Percentiles rank a stretch among this genome's conserved stretches.
Evolutionary conservation across 805 yeast species (phyloP).

Genomic region (Kazachstania kunashirensis): DNA sequence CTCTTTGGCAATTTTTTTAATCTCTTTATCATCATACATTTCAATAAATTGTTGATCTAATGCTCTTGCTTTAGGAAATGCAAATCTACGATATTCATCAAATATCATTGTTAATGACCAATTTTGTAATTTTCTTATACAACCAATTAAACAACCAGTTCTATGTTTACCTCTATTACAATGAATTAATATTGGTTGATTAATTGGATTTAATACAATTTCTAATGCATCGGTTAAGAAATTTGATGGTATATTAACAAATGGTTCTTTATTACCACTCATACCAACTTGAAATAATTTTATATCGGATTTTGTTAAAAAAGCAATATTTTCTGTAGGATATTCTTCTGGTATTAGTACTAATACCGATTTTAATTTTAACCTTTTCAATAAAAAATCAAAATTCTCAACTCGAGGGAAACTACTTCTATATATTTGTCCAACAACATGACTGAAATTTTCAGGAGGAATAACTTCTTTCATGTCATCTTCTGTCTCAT

Average conservation of each 20-base stretch:
- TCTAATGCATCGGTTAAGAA: constrained; percentile 71
- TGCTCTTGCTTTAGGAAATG: constrained; percentile 90
- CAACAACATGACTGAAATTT: constrained; percentile 78
- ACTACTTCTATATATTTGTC: constrained; percentile 72
- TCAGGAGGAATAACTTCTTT: constrained; percentile 56
- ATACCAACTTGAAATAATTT: constrained; percentile 78
- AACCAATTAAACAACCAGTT: constrained; percentile 93
- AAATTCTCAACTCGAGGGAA: constrained; percentile 86
- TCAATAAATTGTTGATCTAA: constrained; percentile 94
- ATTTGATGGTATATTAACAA: constrained; percentile 62
- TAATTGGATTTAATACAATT: constrained; percentile 71
- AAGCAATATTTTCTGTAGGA: constrained; percentile 64
- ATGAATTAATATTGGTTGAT: constrained; percentile 88
- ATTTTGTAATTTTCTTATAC: constrained; percentile 74
- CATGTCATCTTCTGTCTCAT: not conserved
- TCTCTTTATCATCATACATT: constrained; percentile 61
- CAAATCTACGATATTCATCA: constrained; percentile 90
- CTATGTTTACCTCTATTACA: constrained; percentile 96
- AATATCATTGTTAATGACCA: constrained; percentile 93
- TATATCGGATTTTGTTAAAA: constrained; percentile 52
- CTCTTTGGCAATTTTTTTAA: constrained; percentile 43
- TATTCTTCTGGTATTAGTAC: constrained; percentile 88
- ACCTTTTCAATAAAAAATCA: constrained; percentile 44
- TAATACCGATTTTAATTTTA: constrained; percentile 62
- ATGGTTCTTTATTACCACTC: constrained; percentile 93